Percentiles rank a stretch among this genome's conserved stretches.
phyloP scores from a whole-genome alignment of 1,139 yeast genomes.

The Scheffersomyces stambukii region DNA sequence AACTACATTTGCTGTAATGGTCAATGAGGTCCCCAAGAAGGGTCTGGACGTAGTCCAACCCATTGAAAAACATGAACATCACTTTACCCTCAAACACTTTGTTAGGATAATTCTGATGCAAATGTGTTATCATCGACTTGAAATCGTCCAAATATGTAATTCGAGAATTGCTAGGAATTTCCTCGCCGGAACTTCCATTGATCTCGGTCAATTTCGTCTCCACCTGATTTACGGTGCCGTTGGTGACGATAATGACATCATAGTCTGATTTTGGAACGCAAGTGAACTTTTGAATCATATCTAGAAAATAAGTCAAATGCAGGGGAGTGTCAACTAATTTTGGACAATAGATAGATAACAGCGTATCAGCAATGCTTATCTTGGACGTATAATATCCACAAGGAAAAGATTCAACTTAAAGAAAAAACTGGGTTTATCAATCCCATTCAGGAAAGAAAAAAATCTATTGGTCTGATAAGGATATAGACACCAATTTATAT shows the following conservation, averaged over 20 bases:
- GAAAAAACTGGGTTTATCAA: slow-evolving; percentile 1
- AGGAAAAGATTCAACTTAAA: background rate
- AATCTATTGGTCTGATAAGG: slow-evolving; percentile 14
- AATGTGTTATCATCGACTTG: slow-evolving; percentile 18
- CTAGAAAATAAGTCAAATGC: background rate
- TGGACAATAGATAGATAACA: background rate
- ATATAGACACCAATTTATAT: slow-evolving; percentile 4
- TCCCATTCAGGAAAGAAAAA: slow-evolving; percentile 1
- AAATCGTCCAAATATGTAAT: slow-evolving; percentile 27
- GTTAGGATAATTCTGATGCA: slow-evolving; percentile 11
- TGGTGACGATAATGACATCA: slow-evolving; percentile 33
- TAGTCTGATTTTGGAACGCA: slow-evolving; percentile 32
- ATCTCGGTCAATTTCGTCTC: slow-evolving; percentile 24
- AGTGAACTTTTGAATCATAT: slow-evolving; percentile 35
- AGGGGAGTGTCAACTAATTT: background rate
- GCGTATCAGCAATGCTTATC: slow-evolving; percentile 1
- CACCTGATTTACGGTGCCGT: slow-evolving; percentile 31
- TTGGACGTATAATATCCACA: background rate
- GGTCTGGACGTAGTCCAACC: slow-evolving; percentile 29
- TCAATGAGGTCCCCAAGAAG: slow-evolving; percentile 30
- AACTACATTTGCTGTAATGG: slow-evolving; percentile 16
- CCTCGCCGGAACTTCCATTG: slow-evolving; percentile 18
- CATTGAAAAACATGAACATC: slow-evolving; percentile 39
- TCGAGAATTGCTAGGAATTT: slow-evolving; percentile 23
- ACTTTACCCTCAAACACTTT: slow-evolving; percentile 25